phyloP scores from a whole-genome alignment of 495 filamentous ascomycete species.

The Penicillium pancosmium region DNA sequence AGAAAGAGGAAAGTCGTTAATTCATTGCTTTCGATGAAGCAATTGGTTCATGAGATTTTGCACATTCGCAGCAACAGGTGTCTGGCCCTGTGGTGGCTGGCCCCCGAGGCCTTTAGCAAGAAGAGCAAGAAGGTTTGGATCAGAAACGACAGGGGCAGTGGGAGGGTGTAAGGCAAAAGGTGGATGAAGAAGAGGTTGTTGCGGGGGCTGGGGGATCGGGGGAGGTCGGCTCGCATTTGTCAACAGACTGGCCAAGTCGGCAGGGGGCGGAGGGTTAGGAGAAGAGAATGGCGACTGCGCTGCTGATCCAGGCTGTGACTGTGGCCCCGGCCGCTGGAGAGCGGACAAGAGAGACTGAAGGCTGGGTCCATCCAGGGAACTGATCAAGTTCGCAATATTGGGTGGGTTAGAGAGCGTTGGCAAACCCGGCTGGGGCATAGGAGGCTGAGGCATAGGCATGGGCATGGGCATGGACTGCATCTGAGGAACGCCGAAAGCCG shows the following conservation, averaged over 20 bases:
- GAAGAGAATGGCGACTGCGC: conserved; percentile 41
- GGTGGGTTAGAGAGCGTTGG: conserved; percentile 40
- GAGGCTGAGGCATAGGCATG: too few species aligned
- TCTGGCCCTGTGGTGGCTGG: conserved; percentile 46
- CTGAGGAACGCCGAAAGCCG: conserved; percentile 47
- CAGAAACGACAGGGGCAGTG: conserved; percentile 38
- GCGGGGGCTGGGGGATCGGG: conserved; percentile 36
- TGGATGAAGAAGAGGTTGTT: conserved; percentile 37
- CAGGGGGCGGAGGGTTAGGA: conserved; percentile 38
- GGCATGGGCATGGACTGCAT: conserved; percentile 39
- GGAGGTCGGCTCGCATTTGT: conserved; percentile 49
- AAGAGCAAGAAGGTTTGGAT: conserved; percentile 49
- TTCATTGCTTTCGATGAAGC: conserved; percentile 62
- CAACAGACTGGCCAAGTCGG: conserved; percentile 64
- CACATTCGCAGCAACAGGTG: conserved; percentile 47
- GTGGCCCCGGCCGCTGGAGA: conserved; percentile 47
- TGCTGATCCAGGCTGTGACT: conserved; percentile 41
- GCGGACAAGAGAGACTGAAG: conserved; percentile 73
- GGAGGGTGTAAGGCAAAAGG: conserved; percentile 38
- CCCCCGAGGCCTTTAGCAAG: conserved; percentile 44
- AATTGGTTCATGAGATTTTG: conserved; percentile 65
- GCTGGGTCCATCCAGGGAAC: conserved; percentile 68
- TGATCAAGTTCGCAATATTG: conserved; percentile 49
- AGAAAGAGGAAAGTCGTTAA: conserved; percentile 32
- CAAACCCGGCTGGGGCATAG: conserved; percentile 34